Evolutionary conservation across 1,284 basidiomycete genomes (phyloP).

Genomic region (Cryptococcus sp.): DNA sequence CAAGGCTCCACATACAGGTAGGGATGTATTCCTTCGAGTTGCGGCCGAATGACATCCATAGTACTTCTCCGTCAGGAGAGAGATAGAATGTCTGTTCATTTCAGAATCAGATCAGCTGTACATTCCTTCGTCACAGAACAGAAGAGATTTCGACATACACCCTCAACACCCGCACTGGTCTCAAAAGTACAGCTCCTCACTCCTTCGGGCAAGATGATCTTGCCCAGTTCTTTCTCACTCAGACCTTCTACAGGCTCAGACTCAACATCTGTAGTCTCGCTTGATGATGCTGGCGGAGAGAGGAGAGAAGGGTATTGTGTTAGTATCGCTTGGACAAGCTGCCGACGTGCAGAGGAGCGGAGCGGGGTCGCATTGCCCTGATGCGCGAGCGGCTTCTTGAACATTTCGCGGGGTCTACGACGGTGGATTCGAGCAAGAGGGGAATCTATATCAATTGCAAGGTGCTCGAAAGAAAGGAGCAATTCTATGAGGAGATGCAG

Average conservation of each 20-base stretch:
- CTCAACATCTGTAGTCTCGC: slow-evolving; percentile 6
- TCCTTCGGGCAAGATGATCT: slow-evolving; percentile 46
- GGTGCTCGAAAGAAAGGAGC: neutral
- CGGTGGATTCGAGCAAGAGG: neutral
- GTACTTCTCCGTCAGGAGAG: slow-evolving; percentile 67
- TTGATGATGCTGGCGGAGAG: neutral
- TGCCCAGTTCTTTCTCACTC: slow-evolving; percentile 42
- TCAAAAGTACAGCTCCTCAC: slow-evolving; percentile 40
- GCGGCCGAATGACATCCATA: slow-evolving; percentile 74
- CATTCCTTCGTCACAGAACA: neutral
- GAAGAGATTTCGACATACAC: slow-evolving; percentile 31
- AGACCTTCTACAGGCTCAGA: slow-evolving; percentile 12
- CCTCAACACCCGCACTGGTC: slow-evolving; percentile 47
- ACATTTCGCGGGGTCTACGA: slow-evolving; percentile 31
- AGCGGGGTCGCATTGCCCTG: slow-evolving; percentile 51
- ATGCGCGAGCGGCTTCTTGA: slow-evolving; percentile 51
- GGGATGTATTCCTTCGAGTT: slow-evolving; percentile 64
- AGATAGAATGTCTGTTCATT: slow-evolving; percentile 18
- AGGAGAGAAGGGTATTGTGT: slow-evolving; percentile 37
- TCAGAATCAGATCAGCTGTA: neutral
- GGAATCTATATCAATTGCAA: neutral
- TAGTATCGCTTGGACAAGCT: slow-evolving; percentile 38
- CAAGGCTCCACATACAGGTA: slow-evolving; percentile 56
- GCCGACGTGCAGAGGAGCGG: slow-evolving; percentile 48
- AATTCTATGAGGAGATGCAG: neutral